These are phyloP conservation scores for Zoysia pacifica DNA, from an alignment of 176 grass and related monocot species.

Conservation along the genomic window DNA sequence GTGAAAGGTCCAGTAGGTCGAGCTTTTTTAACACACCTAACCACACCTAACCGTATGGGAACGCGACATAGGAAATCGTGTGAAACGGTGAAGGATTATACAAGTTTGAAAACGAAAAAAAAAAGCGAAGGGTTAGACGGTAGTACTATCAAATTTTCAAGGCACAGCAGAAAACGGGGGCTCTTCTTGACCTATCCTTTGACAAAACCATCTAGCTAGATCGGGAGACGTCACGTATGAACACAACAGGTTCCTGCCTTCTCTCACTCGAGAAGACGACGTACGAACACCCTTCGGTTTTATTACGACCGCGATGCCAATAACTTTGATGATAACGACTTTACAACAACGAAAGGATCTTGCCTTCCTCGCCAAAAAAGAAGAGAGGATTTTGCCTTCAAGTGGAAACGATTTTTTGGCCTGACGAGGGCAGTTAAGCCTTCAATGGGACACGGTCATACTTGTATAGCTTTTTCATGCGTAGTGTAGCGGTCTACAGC, in stretches of 20 bases:
- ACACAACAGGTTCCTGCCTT: background rate
- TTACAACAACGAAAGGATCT: background rate
- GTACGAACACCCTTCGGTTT: constrained; percentile 24
- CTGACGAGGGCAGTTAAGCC: too few species aligned
- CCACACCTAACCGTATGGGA: too few species aligned
- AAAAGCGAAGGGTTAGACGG: too few species aligned
- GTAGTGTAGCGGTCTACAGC: background rate
- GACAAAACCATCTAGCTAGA: constrained; percentile 10
- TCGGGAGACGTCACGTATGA: background rate
- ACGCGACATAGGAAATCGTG: background rate
- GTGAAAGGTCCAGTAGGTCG: too few species aligned
- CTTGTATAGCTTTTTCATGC: too few species aligned
- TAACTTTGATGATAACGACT: constrained; percentile 30
- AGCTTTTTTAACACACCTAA: too few species aligned
- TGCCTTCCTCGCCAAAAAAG: too few species aligned
- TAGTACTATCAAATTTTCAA: background rate
- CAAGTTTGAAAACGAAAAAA: too few species aligned
- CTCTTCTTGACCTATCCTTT: constrained; percentile 11
- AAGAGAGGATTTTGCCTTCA: too few species aligned
- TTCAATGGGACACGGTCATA: too few species aligned
- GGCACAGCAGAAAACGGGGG: background rate
- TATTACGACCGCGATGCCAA: constrained; percentile 32
- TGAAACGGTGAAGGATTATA: background rate
- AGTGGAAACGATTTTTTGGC: too few species aligned
- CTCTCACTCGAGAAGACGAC: constrained; percentile 4